phyloP scores from a whole-genome alignment of 2,329 filamentous ascomycete genomes.

The Rutstroemia sp. region DNA sequence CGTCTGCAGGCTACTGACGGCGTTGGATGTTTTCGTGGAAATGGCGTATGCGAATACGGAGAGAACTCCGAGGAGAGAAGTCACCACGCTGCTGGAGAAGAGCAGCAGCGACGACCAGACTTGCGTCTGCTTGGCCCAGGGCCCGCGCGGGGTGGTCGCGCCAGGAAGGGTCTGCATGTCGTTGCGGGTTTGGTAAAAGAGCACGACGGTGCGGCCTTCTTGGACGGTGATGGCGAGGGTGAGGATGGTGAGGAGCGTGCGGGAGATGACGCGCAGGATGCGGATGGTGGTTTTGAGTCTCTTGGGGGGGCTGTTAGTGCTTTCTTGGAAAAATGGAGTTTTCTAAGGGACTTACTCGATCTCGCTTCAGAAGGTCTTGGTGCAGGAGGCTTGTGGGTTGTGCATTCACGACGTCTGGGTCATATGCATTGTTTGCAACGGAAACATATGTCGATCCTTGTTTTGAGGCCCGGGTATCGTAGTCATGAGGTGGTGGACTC shows the following conservation, averaged over 20 bases:
- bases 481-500: background rate
- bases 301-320: background rate
- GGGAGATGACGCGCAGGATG: background rate
- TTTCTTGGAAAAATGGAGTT: background rate
- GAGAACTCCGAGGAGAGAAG: slow-evolving; percentile 11
- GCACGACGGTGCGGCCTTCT: background rate
- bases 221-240: background rate
- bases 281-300: background rate
- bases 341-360: background rate
- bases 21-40: slow-evolving; percentile 14
- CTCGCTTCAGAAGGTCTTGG: background rate
- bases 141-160: background rate
- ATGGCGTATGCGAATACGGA: slow-evolving; percentile 13
- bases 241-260: background rate
- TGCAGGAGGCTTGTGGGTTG: background rate
- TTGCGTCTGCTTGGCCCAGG: background rate
- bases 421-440: background rate
- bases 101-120: slow-evolving; percentile 16
- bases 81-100: slow-evolving; percentile 10
- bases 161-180: background rate
- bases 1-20: slow-evolving; percentile 10
- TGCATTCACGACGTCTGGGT: background rate
- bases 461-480: background rate
- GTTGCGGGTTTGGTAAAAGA: background rate
- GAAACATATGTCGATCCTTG: background rate